Percentiles rank a stretch among this genome's conserved stretches.
phyloP scores from a whole-genome alignment of 2,329 filamentous ascomycete genomes.

The Xylariaceae sp. region DNA sequence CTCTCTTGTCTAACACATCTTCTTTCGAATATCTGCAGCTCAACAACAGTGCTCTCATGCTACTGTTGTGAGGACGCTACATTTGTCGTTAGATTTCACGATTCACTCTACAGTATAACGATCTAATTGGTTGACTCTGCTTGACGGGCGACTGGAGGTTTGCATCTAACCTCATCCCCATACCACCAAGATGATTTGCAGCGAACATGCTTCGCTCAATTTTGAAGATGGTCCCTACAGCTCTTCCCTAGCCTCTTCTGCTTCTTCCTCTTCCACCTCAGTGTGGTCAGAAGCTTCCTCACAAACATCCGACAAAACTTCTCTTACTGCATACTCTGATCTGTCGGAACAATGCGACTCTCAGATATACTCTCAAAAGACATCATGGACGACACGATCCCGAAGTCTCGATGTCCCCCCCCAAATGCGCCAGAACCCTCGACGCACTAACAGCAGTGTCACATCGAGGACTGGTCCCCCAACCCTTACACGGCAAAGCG shows the following conservation, averaged over 20 bases:
- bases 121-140: slow-evolving; percentile 48
- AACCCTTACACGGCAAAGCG: slow-evolving; percentile 75
- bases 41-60: slow-evolving; percentile 28
- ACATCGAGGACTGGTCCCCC: slow-evolving; percentile 62
- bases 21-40: slow-evolving; percentile 42
- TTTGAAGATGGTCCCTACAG: slow-evolving; percentile 60
- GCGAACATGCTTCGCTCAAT: slow-evolving; percentile 50
- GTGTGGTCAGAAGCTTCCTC: slow-evolving; percentile 72
- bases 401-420: slow-evolving; percentile 47
- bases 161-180: slow-evolving; percentile 22
- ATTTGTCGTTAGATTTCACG: slow-evolving; percentile 38
- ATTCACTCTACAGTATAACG: slow-evolving; percentile 34
- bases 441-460: slow-evolving; percentile 52
- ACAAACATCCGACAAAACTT: slow-evolving; percentile 66
- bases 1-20: slow-evolving; percentile 40
- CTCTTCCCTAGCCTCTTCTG: slow-evolving; percentile 67
- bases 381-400: slow-evolving; percentile 32
- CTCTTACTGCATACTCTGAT: slow-evolving; percentile 58
- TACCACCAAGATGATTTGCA: slow-evolving; percentile 56
- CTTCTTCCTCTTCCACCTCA: slow-evolving; percentile 72
- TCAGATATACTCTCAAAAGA: slow-evolving; percentile 34
- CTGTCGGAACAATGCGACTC: slow-evolving; percentile 44
- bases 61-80: slow-evolving; percentile 38
- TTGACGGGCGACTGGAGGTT: slow-evolving; percentile 54
- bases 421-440: slow-evolving; percentile 62